Percentiles rank a stretch among this genome's conserved stretches.
These are phyloP conservation scores for Aspergillus kassunensis DNA, from an alignment of 495 filamentous ascomycete genomes.

Conservation along the genomic window DNA sequence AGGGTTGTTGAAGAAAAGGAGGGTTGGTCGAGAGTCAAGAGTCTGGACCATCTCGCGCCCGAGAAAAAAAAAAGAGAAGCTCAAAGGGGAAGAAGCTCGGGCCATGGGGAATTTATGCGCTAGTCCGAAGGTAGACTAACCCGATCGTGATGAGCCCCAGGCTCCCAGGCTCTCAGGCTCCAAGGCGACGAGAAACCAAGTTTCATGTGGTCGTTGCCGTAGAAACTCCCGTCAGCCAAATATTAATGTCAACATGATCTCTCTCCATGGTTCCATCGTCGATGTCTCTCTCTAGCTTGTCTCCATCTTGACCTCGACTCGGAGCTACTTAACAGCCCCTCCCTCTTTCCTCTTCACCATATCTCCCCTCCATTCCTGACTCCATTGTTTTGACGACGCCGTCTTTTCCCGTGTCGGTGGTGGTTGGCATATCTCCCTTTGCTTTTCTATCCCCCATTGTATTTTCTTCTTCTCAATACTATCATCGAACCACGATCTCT, in stretches of 20 bases:
- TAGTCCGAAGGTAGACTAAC: constrained; percentile 25
- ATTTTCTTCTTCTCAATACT: constrained; percentile 11
- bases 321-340: constrained; percentile 14
- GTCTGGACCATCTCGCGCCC: neutral
- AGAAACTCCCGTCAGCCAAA: constrained; percentile 31
- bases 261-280: constrained; percentile 14
- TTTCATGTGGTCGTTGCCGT: constrained; percentile 27
- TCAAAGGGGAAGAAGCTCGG: constrained; percentile 19
- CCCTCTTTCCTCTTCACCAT: constrained; percentile 13
- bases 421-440: constrained; percentile 13
- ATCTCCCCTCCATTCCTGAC: constrained; percentile 2
- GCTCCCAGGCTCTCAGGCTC: constrained; percentile 19
- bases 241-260: constrained; percentile 36
- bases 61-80: constrained; percentile 10
- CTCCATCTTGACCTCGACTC: neutral
- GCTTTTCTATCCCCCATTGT: constrained; percentile 7
- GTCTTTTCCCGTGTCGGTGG: constrained; percentile 13
- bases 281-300: neutral
- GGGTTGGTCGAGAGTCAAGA: neutral
- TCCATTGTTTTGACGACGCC: constrained; percentile 15
- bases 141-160: constrained; percentile 24
- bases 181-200: constrained; percentile 7
- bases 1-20: neutral
- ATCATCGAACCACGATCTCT: constrained; percentile 10
- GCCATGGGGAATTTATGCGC: constrained; percentile 14